These are phyloP conservation scores for Ophiostoma angusticollis DNA, from an alignment of 2,329 filamentous ascomycete species.

Conservation along the genomic window DNA sequence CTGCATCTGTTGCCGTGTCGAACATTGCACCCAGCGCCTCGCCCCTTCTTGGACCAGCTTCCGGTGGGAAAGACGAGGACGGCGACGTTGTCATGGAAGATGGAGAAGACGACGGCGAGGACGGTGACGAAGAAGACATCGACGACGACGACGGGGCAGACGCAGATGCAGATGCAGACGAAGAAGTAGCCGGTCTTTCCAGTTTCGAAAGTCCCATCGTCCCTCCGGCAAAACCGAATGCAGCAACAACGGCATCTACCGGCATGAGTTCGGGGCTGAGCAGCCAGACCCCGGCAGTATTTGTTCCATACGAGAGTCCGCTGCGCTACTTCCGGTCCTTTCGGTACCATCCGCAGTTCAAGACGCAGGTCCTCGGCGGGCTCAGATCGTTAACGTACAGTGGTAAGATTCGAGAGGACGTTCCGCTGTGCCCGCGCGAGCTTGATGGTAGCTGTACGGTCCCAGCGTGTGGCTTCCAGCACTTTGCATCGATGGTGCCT, in stretches of 20 bases:
- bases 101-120: conserved; percentile 2
- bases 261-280: no score
- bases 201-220: no score
- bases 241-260: neutral
- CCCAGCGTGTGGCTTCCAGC: conserved; percentile 59
- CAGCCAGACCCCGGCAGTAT: conserved; percentile 4
- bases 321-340: conserved; percentile 74
- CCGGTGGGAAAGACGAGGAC: no score
- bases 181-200: conserved; percentile 4
- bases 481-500: conserved; percentile 61
- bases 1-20: neutral
- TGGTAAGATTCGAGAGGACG: conserved; percentile 69
- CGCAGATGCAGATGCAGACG: conserved; percentile 15
- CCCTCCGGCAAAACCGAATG: neutral
- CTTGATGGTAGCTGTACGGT: conserved; percentile 58
- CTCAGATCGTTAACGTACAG: conserved; percentile 88
- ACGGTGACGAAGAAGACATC: neutral
- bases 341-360: conserved; percentile 74
- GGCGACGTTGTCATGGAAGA: neutral
- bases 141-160: conserved; percentile 18
- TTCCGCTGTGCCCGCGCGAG: conserved; percentile 65
- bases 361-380: conserved; percentile 56
- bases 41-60: no score
- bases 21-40: no score
- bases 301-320: conserved; percentile 64